Conservation (phyloP, 192 early-diverging fungal species). For the Coemansia reversa region DNA sequence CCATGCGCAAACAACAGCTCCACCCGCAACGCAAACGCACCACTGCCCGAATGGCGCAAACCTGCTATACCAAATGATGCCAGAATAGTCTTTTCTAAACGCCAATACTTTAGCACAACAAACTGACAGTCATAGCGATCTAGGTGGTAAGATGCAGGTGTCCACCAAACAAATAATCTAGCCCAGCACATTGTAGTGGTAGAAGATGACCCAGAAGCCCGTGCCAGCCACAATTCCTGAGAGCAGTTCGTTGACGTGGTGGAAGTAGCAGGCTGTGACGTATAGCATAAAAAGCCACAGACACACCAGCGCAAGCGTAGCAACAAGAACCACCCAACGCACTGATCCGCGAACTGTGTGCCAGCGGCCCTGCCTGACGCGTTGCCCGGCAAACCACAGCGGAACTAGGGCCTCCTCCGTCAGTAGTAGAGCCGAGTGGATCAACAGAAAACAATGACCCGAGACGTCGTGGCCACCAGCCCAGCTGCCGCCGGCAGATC, state of each 20-base stretch:
- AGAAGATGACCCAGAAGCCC: slow-evolving; percentile 61
- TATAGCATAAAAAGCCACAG: slow-evolving; percentile 79
- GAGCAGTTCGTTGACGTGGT: slow-evolving; percentile 65
- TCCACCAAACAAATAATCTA: no score
- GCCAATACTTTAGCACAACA: no score
- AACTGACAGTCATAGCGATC: no score
- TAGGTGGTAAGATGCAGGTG: no score
- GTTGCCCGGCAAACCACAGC: slow-evolving; percentile 58
- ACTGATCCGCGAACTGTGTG: slow-evolving; percentile 11
- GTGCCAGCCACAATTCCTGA: slow-evolving; percentile 68
- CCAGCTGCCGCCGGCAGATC: slow-evolving; percentile 66
- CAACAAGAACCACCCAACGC: slow-evolving; percentile 33
- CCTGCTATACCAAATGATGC: no score
- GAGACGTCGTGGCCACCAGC: slow-evolving; percentile 80
- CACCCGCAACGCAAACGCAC: no score
- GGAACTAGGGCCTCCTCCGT: slow-evolving; percentile 62
- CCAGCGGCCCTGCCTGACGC: slow-evolving; percentile 26
- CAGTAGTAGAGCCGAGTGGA: slow-evolving; percentile 72
- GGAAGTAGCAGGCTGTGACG: slow-evolving; percentile 79
- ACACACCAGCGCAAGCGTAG: slow-evolving; percentile 49
- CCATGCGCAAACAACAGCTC: no score
- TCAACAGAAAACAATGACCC: slow-evolving; percentile 83
- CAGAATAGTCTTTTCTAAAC: no score
- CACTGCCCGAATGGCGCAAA: no score
- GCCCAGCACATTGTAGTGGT: neutral